Conservation (phyloP, 2,329 filamentous ascomycete genomes). For the Torrubiellomyces zombiae region DNA sequence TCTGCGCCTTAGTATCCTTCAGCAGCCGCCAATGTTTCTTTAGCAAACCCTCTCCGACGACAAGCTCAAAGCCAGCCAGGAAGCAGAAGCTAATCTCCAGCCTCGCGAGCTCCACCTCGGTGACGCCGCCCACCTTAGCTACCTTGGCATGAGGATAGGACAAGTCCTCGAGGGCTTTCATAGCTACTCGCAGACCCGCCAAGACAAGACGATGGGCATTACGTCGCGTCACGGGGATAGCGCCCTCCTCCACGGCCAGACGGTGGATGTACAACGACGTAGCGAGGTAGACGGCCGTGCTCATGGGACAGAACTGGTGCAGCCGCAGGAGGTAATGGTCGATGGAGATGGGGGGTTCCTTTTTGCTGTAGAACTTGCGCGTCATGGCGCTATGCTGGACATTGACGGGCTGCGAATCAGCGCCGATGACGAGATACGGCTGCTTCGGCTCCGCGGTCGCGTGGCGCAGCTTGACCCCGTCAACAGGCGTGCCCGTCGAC, state of each 20-base stretch:
- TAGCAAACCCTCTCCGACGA: conserved; percentile 24
- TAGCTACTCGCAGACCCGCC: conserved; percentile 70
- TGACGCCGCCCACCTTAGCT: conserved; percentile 77
- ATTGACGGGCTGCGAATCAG: conserved; percentile 54
- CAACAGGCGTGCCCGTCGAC: conserved; percentile 23
- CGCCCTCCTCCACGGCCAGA: conserved; percentile 58
- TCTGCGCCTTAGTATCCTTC: conserved; percentile 12
- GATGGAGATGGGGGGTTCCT: conserved; percentile 65
- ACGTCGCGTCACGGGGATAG: conserved; percentile 63
- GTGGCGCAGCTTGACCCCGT: conserved; percentile 36
- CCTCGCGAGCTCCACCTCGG: conserved; percentile 60
- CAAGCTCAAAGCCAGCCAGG: conserved; percentile 68
- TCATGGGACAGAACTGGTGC: conserved; percentile 85
- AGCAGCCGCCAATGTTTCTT: conserved; percentile 17
- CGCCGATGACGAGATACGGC: conserved; percentile 47
- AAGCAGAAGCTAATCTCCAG: conserved; percentile 85
- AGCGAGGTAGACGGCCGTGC: conserved; percentile 81
- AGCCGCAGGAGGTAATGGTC: conserved; percentile 75
- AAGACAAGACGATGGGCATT: conserved; percentile 80
- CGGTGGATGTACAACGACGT: conserved; percentile 77
- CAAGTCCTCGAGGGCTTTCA: conserved; percentile 89
- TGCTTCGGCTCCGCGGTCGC: conserved; percentile 14
- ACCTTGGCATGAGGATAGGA: conserved; percentile 74
- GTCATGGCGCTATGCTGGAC: conserved; percentile 75
- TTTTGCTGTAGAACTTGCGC: conserved; percentile 84